Base-by-base conservation (phyloP, 2,329 filamentous ascomycete species). In the Capronia epimyces region DNA sequence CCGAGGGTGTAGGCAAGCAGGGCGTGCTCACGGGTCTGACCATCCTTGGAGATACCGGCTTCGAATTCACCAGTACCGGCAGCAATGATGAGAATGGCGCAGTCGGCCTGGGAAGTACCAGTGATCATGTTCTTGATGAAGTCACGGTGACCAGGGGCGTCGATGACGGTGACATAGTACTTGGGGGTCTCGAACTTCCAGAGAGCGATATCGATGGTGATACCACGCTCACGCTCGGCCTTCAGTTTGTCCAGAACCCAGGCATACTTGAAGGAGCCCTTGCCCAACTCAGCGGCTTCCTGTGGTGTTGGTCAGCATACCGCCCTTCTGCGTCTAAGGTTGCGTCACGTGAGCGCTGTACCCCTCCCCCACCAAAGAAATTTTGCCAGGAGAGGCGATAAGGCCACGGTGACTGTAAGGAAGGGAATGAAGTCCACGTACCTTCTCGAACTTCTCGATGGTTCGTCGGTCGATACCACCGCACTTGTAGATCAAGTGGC, bases 51-150 rank as follows among this genome's bases (percentile, higher is more conserved):
- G 87, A 98, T 98, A 97, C 93, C 93, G 86, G 93, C 93, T 86
- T 98, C 93, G 86, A 98, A 98, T 85, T 98, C 93, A 96, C 93
- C 93, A 89, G 89, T 95, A 83, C 93, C 93, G 71, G 93, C 89
- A 69, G 91, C 93, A 79, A 98, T 98, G 81, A 98, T 97, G 82
- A 98, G 90, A 76, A 98, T 89, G 72, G 93, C 93, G 80, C 93
- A 97, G 74, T 98, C 93, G 69, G 93, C 93, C 87, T 97, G 93
- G 77, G 93, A 98, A 73, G 93, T 97, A 90, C 93, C 93, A 86
- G 93, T 97, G 78, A 98, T 98, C 93, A 98, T 98, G 90, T 97
- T 98, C 91, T 98, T 98, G 89, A 98, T 97, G 84, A 97, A 98
- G 75, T 98, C 93, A 93, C 93, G 91, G 80, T 98, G 93, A 79